Base-by-base conservation (phyloP, 2,329 filamentous ascomycete species). In the Scedosporium minutisporum region DNA sequence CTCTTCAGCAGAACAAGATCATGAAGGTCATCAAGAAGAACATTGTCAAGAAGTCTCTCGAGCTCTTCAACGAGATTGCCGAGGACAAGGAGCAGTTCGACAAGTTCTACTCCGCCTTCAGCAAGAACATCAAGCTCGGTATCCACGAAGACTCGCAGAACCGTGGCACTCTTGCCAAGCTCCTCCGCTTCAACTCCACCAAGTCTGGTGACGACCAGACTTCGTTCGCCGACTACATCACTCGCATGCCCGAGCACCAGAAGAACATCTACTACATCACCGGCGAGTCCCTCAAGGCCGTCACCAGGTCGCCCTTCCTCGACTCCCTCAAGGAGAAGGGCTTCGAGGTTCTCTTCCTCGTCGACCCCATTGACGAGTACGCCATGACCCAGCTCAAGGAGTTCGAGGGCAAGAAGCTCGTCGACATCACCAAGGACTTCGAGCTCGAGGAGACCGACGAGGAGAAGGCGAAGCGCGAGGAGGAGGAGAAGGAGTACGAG, bases 1-100 rank as follows among this genome's bases (percentile, higher is more conserved):
- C 93, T 64, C 91, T 99, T 60, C 95, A 99, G 83, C 95, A 97
- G 86, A 99, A 97, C 90, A 97, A 97, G 92, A 99, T 99, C 86
- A 97, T 97, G 95, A 97, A 97, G 90, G 95, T 97, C 79, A 97
- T 97, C 87, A 96, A 96, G 88, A 99, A 99, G 92, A 99, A 99
- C 89, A 96, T 99, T 69, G 93, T 99, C 86, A 99, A 97, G 93
- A 99, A 99, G 91, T 91, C 91, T 68, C 91, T 99, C 69, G 95
- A 99, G 86, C 91, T 99, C 78, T 99, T 99, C 89, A 87, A 87
- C 73, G 95, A 99, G 85, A 99, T 99, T 68, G 88, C 95, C 64
- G 95, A 99, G 86, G 95, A 99, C 82, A 96, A 96, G 82, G 95
- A 99, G 87, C 91, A 97, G 80, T 99, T 99, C 78, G 95, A 99